These are phyloP conservation scores for Myxozyma mucilagina DNA, from an alignment of 805 yeast genomes.

Conservation along the genomic window DNA sequence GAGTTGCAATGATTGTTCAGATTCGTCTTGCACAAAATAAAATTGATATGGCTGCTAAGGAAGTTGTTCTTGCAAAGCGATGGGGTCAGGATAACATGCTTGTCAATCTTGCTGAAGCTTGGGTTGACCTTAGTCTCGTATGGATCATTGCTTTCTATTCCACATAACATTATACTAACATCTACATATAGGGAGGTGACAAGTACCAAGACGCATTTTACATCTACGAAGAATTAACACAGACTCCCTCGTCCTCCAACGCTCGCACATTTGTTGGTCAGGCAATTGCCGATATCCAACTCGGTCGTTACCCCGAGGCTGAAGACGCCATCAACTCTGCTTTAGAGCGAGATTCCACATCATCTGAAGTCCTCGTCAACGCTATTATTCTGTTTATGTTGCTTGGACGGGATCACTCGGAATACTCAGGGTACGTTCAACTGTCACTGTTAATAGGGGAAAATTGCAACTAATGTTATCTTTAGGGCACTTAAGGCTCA, in stretches of 20 bases:
- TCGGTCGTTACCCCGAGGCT: constrained; percentile 81
- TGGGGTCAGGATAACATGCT: constrained; percentile 72
- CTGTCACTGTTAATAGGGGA: background rate
- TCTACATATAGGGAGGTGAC: constrained; percentile 36
- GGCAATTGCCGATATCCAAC: constrained; percentile 73
- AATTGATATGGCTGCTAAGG: constrained; percentile 49
- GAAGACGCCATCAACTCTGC: constrained; percentile 52
- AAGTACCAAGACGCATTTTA: constrained; percentile 46
- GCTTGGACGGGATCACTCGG: constrained; percentile 46
- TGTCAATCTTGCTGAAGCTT: constrained; percentile 76
- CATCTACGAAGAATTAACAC: constrained; percentile 70
- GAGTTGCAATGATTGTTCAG: constrained; percentile 42
- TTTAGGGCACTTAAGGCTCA: constrained; percentile 48
- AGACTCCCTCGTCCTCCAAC: constrained; percentile 51
- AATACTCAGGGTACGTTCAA: constrained; percentile 17
- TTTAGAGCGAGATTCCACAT: constrained; percentile 44
- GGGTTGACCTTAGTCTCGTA: constrained; percentile 51
- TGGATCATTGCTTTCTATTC: constrained; percentile 57
- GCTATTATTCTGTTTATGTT: constrained; percentile 63
- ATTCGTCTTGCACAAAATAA: constrained; percentile 46
- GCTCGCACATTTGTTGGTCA: constrained; percentile 60
- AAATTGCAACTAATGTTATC: background rate
- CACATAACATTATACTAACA: background rate
- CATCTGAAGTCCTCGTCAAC: constrained; percentile 54
- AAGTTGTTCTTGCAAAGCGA: constrained; percentile 47